Base-by-base conservation (phyloP, 495 filamentous ascomycete genomes). In the Aspergillus diversus region DNA sequence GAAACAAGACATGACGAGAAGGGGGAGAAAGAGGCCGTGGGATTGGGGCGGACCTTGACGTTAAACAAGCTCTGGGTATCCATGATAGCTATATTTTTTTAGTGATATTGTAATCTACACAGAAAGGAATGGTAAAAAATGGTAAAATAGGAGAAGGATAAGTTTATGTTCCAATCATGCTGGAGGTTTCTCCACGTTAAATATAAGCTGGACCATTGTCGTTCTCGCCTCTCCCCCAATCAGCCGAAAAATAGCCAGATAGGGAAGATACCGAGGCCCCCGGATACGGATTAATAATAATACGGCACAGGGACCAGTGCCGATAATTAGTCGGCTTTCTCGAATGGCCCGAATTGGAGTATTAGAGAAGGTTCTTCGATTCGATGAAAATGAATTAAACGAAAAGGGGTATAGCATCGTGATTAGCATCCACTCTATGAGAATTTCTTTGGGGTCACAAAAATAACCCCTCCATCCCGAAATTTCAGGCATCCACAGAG, bases 41-140 rank as follows among this genome's bases (percentile, higher is more conserved):
- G 46, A 31, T 50, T 21, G 17, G 33, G 37, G 66, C 75, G 58
- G 61, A 86, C 85, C 80, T 86, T 82, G 66, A 88, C 84, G 69
- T 82, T 72, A 70, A 87, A 87, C 59, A 88, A 76, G 66, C 66
- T 79, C 63, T 79, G 70, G 34, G 81, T 67, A 69, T 87, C 84
- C 84, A 88, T 87, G 42, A 49, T 75, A 62, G 42, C 12, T 57
- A 12, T 59, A 33, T 60, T 32, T 53, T 37, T 39, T 0, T 5
- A 15, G 7, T 51, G 6, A 9, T 5, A 13, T 33, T 56, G 8
- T 33, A 16, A 39, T 37, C 17, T 7, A 11, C 13, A 17, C 42
- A 21, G 39, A 63, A 33, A 57, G 57, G 31, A 61, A 3, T 49
- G 27, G 12, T 21, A 27, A 37, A 39, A 32, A 6, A 42, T 17